These are phyloP conservation scores for Candida andamanensis DNA, from an alignment of 805 yeast species.

Conservation along the genomic window DNA sequence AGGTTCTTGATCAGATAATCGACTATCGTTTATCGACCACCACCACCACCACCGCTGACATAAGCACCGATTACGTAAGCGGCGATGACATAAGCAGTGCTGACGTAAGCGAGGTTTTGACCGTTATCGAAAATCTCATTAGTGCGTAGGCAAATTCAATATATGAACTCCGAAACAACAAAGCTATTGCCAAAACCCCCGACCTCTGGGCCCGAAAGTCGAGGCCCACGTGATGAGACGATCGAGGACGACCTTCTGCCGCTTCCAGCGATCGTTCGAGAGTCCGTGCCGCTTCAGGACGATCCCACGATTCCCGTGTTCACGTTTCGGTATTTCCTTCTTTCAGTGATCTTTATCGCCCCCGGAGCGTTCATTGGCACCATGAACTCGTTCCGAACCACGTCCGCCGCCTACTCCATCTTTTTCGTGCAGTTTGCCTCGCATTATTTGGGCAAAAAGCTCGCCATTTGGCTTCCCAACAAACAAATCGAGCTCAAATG, in stretches of 20 bases:
- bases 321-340: slow-evolving; percentile 32
- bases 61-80: no score
- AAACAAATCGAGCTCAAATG: slow-evolving; percentile 13
- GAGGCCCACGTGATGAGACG: no score
- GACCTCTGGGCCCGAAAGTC: no score
- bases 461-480: slow-evolving; percentile 39
- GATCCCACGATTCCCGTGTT: slow-evolving; percentile 35
- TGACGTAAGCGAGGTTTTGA: no score
- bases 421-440: slow-evolving; percentile 48
- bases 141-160: no score
- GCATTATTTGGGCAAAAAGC: slow-evolving; percentile 44
- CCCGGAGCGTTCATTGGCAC: slow-evolving; percentile 42
- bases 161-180: no score
- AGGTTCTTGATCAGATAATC: slow-evolving; percentile 61
- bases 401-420: slow-evolving; percentile 47
- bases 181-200: no score
- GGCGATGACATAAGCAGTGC: no score
- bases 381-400: slow-evolving; percentile 38
- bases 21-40: slow-evolving; percentile 44
- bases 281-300: slow-evolving; percentile 34
- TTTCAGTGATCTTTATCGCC: slow-evolving; percentile 28
- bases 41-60: no score
- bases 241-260: slow-evolving; percentile 17
- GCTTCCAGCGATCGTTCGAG: slow-evolving; percentile 28
- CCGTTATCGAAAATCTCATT: slow-evolving; percentile 3